These are phyloP conservation scores for Hyaloscypha hepaticicola DNA, from an alignment of 495 filamentous ascomycete species.

Conservation along the genomic window DNA sequence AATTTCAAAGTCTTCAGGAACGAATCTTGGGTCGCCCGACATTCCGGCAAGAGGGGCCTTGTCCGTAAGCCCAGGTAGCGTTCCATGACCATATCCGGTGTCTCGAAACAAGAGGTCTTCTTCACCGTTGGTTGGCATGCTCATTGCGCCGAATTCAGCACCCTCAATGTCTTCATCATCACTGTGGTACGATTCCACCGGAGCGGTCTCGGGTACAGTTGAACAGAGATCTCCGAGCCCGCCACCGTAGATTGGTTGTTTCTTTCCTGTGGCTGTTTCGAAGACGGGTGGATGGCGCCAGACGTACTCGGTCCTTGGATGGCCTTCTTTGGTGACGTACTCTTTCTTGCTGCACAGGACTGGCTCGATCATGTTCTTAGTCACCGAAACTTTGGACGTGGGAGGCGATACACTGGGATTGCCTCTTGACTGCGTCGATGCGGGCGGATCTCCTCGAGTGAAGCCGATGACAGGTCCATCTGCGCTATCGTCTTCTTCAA, in stretches of 20 bases:
- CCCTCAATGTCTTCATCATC: slow-evolving; percentile 6
- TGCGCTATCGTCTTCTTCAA: slow-evolving; percentile 12
- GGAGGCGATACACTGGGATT: slow-evolving; percentile 2
- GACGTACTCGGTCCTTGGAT: slow-evolving; percentile 25
- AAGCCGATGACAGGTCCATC: slow-evolving; percentile 23
- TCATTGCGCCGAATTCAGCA: slow-evolving; percentile 2
- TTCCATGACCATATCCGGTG: slow-evolving; percentile 16
- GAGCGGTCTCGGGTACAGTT: background rate
- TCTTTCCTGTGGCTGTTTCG: slow-evolving; percentile 13
- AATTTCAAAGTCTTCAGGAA: background rate
- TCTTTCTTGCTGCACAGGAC: slow-evolving; percentile 25
- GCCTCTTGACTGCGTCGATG: background rate
- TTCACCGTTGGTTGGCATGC: background rate
- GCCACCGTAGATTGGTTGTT: slow-evolving; percentile 13
- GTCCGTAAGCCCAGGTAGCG: slow-evolving; percentile 16
- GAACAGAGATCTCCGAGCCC: slow-evolving; percentile 13
- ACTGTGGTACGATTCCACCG: background rate
- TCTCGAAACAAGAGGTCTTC: slow-evolving; percentile 21
- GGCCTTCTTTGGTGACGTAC: slow-evolving; percentile 26
- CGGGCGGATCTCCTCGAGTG: slow-evolving; percentile 15
- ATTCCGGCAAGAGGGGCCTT: slow-evolving; percentile 5
- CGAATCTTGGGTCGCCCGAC: background rate
- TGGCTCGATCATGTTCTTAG: slow-evolving; percentile 11
- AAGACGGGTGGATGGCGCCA: slow-evolving; percentile 28
- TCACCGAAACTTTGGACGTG: background rate